phyloP scores from a whole-genome alignment of 352 stramenopile species.

The Phytophthora tubulina region DNA sequence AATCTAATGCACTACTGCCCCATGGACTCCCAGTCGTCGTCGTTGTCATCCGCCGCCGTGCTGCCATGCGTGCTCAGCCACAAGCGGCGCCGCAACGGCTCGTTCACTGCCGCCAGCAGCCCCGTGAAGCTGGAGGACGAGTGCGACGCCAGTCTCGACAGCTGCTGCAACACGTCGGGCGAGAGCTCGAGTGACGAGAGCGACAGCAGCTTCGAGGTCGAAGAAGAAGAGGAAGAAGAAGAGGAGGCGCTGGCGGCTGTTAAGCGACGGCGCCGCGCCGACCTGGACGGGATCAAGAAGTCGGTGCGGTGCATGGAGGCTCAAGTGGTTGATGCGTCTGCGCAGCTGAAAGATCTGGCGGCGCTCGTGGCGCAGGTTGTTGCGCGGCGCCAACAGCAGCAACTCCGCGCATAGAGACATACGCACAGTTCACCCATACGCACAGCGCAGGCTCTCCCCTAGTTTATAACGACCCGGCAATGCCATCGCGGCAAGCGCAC shows the following conservation, averaged over 20 bases:
- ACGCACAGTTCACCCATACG: conserved; percentile 11
- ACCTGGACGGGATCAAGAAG: conserved; percentile 43
- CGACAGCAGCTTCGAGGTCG: conserved; percentile 20
- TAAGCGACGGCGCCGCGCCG: conserved; percentile 49
- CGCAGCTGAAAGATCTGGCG: conserved; percentile 56
- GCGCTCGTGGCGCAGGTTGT: conserved; percentile 53
- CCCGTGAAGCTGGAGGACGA: neutral
- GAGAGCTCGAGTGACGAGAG: conserved; percentile 50
- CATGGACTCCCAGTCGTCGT: conserved; percentile 12
- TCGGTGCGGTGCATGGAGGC: conserved; percentile 54
- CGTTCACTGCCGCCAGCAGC: neutral
- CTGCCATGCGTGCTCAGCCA: conserved; percentile 23
- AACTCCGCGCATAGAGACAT: conserved; percentile 26
- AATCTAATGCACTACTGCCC: conserved; percentile 18
- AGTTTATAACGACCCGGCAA: conserved; percentile 38
- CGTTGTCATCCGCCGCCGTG: neutral
- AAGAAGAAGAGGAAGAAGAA: conserved; percentile 15
- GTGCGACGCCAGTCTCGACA: conserved; percentile 2
- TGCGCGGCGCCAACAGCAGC: conserved; percentile 43
- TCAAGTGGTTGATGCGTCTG: conserved; percentile 54
- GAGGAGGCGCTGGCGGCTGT: conserved; percentile 13
- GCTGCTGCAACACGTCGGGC: conserved; percentile 39
- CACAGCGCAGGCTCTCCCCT: conserved; percentile 13
- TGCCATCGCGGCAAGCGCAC: conserved; percentile 1
- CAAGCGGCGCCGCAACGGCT: conserved; percentile 41